Evolutionary conservation across 2,329 filamentous ascomycete genomes (phyloP).

Genomic region (Metarhizium guizhouense): DNA sequence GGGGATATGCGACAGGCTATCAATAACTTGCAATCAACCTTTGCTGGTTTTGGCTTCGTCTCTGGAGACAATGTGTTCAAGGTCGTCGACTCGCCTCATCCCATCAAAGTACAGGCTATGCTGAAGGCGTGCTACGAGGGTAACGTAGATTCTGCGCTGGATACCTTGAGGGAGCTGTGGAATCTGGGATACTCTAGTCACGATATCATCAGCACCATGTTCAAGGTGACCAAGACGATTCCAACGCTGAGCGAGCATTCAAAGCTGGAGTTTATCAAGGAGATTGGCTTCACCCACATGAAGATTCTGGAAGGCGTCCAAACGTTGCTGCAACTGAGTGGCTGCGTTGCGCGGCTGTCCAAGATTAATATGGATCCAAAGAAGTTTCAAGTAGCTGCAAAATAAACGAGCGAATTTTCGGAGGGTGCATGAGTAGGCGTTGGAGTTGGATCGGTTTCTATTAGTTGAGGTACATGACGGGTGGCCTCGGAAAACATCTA

Average conservation of each 20-base stretch:
- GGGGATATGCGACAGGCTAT: conserved; percentile 99
- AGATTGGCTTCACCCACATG: conserved; percentile 99
- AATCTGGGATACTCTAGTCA: conserved; percentile 94
- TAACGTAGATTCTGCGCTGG: conserved; percentile 79
- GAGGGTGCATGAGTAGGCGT: conserved; percentile 19
- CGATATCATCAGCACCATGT: conserved; percentile 99
- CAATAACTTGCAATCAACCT: conserved; percentile 93
- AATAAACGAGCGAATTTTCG: conserved; percentile 15
- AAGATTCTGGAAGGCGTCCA: conserved; percentile 97
- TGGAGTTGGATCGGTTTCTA: conserved; percentile 15
- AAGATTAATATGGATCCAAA: conserved; percentile 95
- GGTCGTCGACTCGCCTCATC: conserved; percentile 93
- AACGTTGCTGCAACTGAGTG: conserved; percentile 86
- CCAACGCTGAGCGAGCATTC: conserved; percentile 86
- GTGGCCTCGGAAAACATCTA: neutral
- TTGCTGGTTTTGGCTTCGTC: conserved; percentile 92
- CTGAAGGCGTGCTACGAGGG: conserved; percentile 93
- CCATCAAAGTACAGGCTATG: conserved; percentile 98
- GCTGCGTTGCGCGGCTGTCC: conserved; percentile 82
- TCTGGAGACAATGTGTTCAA: conserved; percentile 96
- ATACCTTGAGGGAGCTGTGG: conserved; percentile 85
- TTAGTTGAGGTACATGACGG: neutral
- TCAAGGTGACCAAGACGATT: conserved; percentile 94
- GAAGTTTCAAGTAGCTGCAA: conserved; percentile 49
- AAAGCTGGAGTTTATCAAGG: conserved; percentile 95